A percentile compares a stretch with the other conserved stretches of the same genome.
Conservation (phyloP, 1,284 basidiomycete genomes). For the Cystobasidium slooffiae region DNA sequence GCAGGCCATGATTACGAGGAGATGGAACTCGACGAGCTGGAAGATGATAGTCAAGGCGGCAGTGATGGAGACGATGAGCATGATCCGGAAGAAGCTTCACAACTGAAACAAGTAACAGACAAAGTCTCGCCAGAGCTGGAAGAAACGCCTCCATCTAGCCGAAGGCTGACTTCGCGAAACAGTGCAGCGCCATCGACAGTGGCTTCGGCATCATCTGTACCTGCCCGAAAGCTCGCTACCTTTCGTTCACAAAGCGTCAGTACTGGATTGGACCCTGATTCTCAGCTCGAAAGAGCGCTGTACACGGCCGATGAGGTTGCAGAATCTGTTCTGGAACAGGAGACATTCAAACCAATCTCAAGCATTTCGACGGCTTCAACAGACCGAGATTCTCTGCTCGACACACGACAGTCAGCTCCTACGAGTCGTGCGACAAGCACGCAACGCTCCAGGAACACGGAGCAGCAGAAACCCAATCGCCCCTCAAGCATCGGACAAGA, state of each 20-base stretch:
- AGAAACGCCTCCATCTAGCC: neutral
- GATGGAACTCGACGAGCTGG: neutral
- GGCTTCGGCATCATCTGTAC: neutral
- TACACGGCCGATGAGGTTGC: neutral
- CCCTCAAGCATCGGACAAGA: no score
- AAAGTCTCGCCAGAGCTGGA: neutral
- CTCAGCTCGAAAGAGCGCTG: neutral
- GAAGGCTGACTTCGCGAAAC: neutral
- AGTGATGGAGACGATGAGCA: neutral
- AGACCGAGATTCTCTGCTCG: neutral
- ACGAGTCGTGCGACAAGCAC: neutral
- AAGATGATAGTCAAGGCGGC: neutral
- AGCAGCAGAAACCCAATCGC: no score
- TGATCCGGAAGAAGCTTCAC: neutral
- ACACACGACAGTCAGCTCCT: neutral
- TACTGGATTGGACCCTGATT: neutral
- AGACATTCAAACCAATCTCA: no score
- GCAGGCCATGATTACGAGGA: neutral
- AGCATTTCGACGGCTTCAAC: no score
- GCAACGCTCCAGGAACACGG: neutral
- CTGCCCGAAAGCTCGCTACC: neutral
- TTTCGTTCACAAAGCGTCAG: neutral
- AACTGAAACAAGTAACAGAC: neutral
- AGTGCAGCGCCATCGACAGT: neutral
- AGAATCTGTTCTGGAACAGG: neutral